Evolutionary conservation across 2,329 filamentous ascomycete genomes (phyloP).

Genomic region (Fusarium sp.): DNA sequence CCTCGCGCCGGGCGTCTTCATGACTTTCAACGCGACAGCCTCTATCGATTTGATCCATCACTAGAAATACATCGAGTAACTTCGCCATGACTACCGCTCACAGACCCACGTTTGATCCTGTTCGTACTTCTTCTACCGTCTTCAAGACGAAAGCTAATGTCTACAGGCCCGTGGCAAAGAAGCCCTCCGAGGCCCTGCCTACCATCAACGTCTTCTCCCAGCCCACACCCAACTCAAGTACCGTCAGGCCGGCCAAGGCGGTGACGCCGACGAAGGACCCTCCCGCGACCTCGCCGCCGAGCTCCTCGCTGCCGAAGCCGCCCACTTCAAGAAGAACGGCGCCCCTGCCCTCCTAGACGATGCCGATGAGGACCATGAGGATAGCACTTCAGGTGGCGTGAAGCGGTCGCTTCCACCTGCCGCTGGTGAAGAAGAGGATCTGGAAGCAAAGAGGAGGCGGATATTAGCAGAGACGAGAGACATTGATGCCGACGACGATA

Average conservation of each 20-base stretch:
- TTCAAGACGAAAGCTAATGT: constrained; percentile 41
- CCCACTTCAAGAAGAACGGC: constrained; percentile 85
- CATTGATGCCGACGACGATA: constrained; percentile 81
- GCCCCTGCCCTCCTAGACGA: constrained; percentile 59
- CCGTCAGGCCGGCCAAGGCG: constrained; percentile 88
- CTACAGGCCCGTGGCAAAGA: constrained; percentile 90
- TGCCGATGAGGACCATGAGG: constrained; percentile 61
- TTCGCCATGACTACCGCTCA: constrained; percentile 73
- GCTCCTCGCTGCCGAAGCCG: constrained; percentile 87
- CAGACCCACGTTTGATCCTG: constrained; percentile 96
- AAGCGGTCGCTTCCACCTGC: constrained; percentile 68
- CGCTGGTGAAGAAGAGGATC: constrained; percentile 64
- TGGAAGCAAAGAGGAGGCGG: constrained; percentile 84
- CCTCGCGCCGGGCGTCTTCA: constrained; percentile 11
- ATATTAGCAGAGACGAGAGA: constrained; percentile 90
- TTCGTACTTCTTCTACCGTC: constrained; percentile 55
- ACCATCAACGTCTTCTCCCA: constrained; percentile 94
- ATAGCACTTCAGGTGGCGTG: constrained; percentile 52
- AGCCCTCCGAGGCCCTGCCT: constrained; percentile 90
- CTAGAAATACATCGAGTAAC: background rate
- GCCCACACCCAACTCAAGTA: constrained; percentile 95
- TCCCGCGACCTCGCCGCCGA: constrained; percentile 87
- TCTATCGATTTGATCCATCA: background rate
- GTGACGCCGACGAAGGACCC: constrained; percentile 76
- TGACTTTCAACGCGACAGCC: background rate